These are phyloP conservation scores for Metarhizium album DNA, from an alignment of 2,329 filamentous ascomycete genomes.

Conservation along the genomic window DNA sequence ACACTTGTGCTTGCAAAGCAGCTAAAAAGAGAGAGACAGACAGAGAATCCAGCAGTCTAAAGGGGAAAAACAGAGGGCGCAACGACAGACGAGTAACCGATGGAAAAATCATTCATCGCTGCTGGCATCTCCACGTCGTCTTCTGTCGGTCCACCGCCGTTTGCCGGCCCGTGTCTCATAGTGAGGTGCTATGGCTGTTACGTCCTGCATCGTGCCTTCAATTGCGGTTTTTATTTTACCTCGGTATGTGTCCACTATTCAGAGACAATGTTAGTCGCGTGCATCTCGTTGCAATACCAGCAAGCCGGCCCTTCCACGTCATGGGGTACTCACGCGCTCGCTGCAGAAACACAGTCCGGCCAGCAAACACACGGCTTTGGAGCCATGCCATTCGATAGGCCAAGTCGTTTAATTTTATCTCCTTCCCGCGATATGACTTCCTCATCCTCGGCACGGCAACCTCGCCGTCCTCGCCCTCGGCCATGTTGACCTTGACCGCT, in stretches of 20 bases:
- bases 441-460: conserved; percentile 67
- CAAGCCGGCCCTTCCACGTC: background rate
- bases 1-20: background rate
- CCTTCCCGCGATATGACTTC: conserved; percentile 60
- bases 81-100: background rate
- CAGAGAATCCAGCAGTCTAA: background rate
- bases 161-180: conserved; percentile 86
- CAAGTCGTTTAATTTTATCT: conserved; percentile 85
- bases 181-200: conserved; percentile 64
- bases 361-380: conserved; percentile 84
- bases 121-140: conserved; percentile 23
- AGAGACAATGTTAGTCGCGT: conserved; percentile 5
- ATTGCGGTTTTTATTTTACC: conserved; percentile 82
- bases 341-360: conserved; percentile 77
- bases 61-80: no score
- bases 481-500: conserved; percentile 51
- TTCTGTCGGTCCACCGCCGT: conserved; percentile 57
- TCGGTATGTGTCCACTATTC: conserved; percentile 82
- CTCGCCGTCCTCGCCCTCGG: conserved; percentile 61
- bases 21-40: no score
- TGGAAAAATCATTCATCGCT: conserved; percentile 16
- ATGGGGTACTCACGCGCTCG: conserved; percentile 62
- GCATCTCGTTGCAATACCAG: background rate
- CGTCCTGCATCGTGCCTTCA: conserved; percentile 66
- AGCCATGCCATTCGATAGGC: conserved; percentile 96